Base-by-base conservation (phyloP, 75 land plant species). In the Adiantum capillusveneris region DNA sequence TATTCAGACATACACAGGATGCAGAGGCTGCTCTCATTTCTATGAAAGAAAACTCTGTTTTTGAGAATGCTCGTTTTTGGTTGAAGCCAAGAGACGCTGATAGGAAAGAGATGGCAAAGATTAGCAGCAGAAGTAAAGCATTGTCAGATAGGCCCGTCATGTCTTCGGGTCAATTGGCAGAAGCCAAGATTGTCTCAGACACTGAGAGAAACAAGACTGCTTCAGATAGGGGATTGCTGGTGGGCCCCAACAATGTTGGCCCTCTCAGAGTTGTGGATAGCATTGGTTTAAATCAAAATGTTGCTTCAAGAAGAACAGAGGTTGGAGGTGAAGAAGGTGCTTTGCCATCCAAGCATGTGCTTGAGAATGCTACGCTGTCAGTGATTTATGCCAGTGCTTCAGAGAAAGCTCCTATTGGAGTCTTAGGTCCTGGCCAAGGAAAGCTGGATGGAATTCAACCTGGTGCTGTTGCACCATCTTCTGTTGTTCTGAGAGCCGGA, bases 21-120 rank as follows among this genome's bases (percentile, higher is more conserved):
- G 88, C 88, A 31, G 85, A 82, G 64, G 28, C 52, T 24, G 88
- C 88, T 53, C 76, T 78, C 31, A 71, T 81, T 27, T 66, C 74
- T 62, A 62, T 78, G 25, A 76, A 76, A 11, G 75, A 73, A 63
- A 72, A 28, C 34, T 75, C 73, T 41, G 56, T 68, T 46, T 85
- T 81, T 81, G 85, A 80, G 12, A 73, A 71, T 11, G 55, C 79
- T 31, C 74, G 79, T 60, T 79, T 75, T 46, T 57, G 66, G 19
- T 85, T 85, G 53, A 75, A 62, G 37, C 18, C 50, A 3, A 25
- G 29, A 26, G 28, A 53, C 25, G 13, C 2, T 12, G 28, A 53
- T 3, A 24, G 13, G 25, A 53, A 53, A 53, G 55, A 24, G 14
- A 25, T 2, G 27, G 14, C 14, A n/a, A 17, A 17, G n/a, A 2